A percentile compares a stretch with the other conserved stretches of the same genome.
These are phyloP conservation scores for Candida ascalaphidarum DNA, from an alignment of 805 yeast genomes.

Conservation along the genomic window DNA sequence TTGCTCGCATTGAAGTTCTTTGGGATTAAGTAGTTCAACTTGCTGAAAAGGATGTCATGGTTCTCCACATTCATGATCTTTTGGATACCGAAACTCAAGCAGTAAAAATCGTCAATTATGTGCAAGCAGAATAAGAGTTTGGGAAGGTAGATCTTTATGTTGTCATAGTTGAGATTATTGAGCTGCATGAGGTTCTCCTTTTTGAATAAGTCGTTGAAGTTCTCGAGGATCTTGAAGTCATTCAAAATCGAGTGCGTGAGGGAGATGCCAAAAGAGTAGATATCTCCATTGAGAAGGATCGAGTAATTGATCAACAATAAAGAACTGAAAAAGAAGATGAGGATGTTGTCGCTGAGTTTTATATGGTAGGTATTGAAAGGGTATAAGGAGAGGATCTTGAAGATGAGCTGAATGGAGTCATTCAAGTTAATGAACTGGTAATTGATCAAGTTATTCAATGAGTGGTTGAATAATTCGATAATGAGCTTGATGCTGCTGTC, in stretches of 20 bases:
- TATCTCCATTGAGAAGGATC: slow-evolving; percentile 50
- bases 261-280: slow-evolving; percentile 49
- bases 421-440: slow-evolving; percentile 23
- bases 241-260: slow-evolving; percentile 45
- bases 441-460: slow-evolving; percentile 31
- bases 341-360: slow-evolving; percentile 15
- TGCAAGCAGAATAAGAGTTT: slow-evolving; percentile 41
- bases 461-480: slow-evolving; percentile 31
- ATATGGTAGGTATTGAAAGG: slow-evolving; percentile 18
- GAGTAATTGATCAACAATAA: slow-evolving; percentile 42
- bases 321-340: slow-evolving; percentile 20
- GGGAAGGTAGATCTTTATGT: slow-evolving; percentile 20
- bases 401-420: slow-evolving; percentile 25
- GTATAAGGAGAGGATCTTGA: slow-evolving; percentile 24
- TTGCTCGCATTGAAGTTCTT: slow-evolving; percentile 13
- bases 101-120: slow-evolving; percentile 41
- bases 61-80: slow-evolving; percentile 5
- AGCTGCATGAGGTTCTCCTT: slow-evolving; percentile 16
- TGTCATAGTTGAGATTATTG: slow-evolving; percentile 22
- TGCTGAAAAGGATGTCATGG: slow-evolving; percentile 3
- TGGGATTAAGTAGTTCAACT: slow-evolving; percentile 7
- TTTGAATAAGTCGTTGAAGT: slow-evolving; percentile 29
- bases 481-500: slow-evolving; percentile 21
- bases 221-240: slow-evolving; percentile 46
- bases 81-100: slow-evolving; percentile 45